Evolutionary conservation across 371 early-diverging fungal species (phyloP).

Genomic region (Mortierella sp.): DNA sequence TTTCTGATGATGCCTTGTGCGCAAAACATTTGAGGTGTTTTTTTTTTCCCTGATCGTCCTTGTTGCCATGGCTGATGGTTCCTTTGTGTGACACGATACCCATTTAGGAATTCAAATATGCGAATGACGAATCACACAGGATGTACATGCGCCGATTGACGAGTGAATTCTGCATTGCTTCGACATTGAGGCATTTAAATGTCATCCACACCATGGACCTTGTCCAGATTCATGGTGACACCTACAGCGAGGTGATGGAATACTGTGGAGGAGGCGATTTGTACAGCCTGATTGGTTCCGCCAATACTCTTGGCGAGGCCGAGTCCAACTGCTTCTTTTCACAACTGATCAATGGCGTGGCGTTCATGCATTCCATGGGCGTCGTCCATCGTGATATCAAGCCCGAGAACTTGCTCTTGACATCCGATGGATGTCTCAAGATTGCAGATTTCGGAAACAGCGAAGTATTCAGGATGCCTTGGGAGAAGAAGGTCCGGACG

Average conservation of each 20-base stretch:
- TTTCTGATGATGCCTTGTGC: no score
- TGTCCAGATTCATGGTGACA: constrained; percentile 81
- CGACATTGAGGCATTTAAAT: constrained; percentile 87
- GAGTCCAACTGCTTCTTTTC: constrained; percentile 91
- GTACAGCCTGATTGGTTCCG: constrained; percentile 78
- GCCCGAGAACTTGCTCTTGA: constrained; percentile 93
- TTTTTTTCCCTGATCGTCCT: no score
- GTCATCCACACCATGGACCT: constrained; percentile 92
- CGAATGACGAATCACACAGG: constrained; percentile 85
- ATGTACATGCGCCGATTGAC: constrained; percentile 91
- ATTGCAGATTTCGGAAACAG: constrained; percentile 98
- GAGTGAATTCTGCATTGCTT: constrained; percentile 92
- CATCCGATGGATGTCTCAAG: constrained; percentile 83
- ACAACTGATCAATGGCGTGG: constrained; percentile 91
- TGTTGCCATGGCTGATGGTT: no score
- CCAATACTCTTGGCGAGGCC: constrained; percentile 73
- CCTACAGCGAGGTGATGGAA: constrained; percentile 94
- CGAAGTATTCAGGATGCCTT: constrained; percentile 87
- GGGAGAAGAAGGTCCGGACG: constrained; percentile 73
- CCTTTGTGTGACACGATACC: no score
- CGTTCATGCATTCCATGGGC: constrained; percentile 92
- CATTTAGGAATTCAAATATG: constrained; percentile 91
- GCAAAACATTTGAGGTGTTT: no score
- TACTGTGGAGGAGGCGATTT: constrained; percentile 89
- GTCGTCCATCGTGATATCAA: constrained; percentile 94